Conservation (phyloP, 2,329 filamentous ascomycete genomes). For the Exophiala calicioides region DNA sequence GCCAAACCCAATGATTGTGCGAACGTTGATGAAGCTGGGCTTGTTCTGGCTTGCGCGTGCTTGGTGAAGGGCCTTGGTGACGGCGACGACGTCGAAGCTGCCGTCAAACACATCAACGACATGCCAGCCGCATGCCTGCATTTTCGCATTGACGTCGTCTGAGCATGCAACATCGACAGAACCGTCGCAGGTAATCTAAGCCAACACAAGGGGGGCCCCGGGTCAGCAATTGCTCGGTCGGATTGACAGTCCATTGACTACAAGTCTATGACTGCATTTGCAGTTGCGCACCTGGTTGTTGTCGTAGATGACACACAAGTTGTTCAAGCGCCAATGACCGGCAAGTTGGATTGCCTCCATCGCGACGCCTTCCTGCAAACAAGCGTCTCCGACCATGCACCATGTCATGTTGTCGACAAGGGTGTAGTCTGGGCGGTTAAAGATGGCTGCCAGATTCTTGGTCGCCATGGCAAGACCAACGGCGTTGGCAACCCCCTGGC, state of each 20-base stretch:
- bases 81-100: slow-evolving; percentile 50
- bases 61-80: slow-evolving; percentile 51
- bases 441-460: slow-evolving; percentile 55
- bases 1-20: slow-evolving; percentile 55
- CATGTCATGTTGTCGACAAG: slow-evolving; percentile 54
- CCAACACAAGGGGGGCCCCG: no score
- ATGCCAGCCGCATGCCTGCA: slow-evolving; percentile 58
- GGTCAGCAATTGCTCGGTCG: no score
- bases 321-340: slow-evolving; percentile 58
- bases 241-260: no score
- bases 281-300: slow-evolving; percentile 63
- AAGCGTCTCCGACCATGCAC: slow-evolving; percentile 61
- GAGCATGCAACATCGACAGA: slow-evolving; percentile 56
- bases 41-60: slow-evolving; percentile 41
- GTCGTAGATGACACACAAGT: slow-evolving; percentile 60
- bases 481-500: slow-evolving; percentile 60
- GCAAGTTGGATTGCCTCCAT: slow-evolving; percentile 60
- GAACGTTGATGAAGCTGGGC: slow-evolving; percentile 58
- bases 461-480: slow-evolving; percentile 60
- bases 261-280: no score
- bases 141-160: slow-evolving; percentile 60
- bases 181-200: slow-evolving; percentile 61
- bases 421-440: slow-evolving; percentile 51
- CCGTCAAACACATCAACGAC: slow-evolving; percentile 58
- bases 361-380: slow-evolving; percentile 61